Percentiles rank a stretch among this genome's conserved stretches.
phyloP scores from a whole-genome alignment of 176 grass and related monocot species.

The Elaeis guineensis region DNA sequence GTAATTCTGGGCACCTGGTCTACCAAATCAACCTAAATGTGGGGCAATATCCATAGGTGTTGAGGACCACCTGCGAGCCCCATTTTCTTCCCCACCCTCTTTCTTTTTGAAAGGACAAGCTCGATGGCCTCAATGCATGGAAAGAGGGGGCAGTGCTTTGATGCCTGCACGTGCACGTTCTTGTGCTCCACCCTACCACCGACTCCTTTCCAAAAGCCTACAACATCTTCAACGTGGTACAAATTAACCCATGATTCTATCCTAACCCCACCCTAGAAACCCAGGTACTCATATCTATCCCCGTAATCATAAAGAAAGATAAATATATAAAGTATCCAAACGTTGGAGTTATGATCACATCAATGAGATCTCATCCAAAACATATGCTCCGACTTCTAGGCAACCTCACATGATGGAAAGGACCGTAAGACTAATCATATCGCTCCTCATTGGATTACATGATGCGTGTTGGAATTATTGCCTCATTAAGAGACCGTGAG shows the following conservation, averaged over 20 bases:
- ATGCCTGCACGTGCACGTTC: slow-evolving; percentile 3
- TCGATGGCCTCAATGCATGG: slow-evolving; percentile 4
- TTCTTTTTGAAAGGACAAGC: background rate
- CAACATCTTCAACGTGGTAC: background rate
- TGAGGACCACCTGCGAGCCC: background rate
- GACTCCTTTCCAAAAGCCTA: background rate
- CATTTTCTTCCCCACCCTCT: too few species aligned
- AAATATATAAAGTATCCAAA: background rate
- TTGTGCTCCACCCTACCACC: background rate
- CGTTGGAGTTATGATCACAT: background rate
- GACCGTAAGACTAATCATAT: too few species aligned
- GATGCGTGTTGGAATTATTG: background rate
- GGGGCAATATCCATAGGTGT: background rate
- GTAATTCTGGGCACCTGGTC: background rate
- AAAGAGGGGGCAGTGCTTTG: background rate
- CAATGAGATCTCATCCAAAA: background rate
- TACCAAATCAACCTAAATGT: background rate
- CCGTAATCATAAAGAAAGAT: background rate
- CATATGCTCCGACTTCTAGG: background rate
- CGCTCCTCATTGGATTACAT: background rate
- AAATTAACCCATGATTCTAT: background rate
- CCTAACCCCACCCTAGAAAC: too few species aligned
- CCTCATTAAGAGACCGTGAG: background rate
- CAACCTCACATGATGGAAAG: background rate
- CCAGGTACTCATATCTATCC: background rate